phyloP scores from a whole-genome alignment of 768 basidiomycete genomes.

The Rhizopogon vesiculosus region DNA sequence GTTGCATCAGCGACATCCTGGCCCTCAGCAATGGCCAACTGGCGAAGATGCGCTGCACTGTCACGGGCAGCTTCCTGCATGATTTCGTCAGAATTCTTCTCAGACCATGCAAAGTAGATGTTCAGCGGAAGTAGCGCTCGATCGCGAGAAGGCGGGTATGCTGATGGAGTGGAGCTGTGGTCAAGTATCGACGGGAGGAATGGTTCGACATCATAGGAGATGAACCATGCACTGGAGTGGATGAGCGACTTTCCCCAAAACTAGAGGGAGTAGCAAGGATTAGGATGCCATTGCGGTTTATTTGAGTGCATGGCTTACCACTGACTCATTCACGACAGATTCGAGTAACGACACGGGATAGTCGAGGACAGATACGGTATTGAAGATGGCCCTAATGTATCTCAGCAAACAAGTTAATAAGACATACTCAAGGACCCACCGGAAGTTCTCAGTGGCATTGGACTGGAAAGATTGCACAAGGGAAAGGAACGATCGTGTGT shows the following conservation, averaged over 20 bases:
- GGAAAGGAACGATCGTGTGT: constrained; percentile 20
- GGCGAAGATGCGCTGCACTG: constrained; percentile 33
- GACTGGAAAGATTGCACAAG: constrained; percentile 17
- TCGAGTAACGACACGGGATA: constrained; percentile 17
- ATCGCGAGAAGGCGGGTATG: constrained; percentile 41
- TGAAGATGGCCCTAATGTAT: constrained; percentile 15
- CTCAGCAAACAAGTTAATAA: neutral
- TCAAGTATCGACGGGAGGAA: constrained; percentile 41
- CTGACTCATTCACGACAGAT: constrained; percentile 10
- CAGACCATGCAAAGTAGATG: constrained; percentile 38
- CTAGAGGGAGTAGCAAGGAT: neutral
- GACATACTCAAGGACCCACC: constrained; percentile 13
- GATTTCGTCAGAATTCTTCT: constrained; percentile 25
- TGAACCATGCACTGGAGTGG: neutral
- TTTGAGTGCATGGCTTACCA: constrained; percentile 13
- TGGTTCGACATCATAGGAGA: constrained; percentile 36
- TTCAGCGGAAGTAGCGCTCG: constrained; percentile 37
- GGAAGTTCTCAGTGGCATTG: constrained; percentile 14
- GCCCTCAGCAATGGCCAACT: constrained; percentile 35
- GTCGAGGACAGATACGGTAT: constrained; percentile 17
- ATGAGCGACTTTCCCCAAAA: constrained; percentile 8
- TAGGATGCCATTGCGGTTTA: neutral
- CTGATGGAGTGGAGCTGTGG: constrained; percentile 32
- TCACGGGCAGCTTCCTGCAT: constrained; percentile 34
- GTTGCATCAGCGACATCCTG: constrained; percentile 33